These are phyloP conservation scores for Dioszegia aurantiaca DNA, from an alignment of 768 basidiomycete genomes.

Conservation along the genomic window DNA sequence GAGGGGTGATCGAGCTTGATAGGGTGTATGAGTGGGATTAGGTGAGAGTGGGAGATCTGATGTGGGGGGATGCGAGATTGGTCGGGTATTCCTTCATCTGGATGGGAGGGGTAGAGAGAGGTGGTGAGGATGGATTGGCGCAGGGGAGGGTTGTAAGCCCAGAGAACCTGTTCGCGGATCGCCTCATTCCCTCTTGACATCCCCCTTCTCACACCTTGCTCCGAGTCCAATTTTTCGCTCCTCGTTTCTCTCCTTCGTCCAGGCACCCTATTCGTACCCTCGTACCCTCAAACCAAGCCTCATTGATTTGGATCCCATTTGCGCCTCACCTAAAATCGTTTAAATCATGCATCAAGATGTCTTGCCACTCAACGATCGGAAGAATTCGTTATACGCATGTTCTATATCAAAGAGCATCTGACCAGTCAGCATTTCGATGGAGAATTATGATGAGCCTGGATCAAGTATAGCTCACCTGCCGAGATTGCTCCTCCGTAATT, in stretches of 20 bases:
- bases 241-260: neutral
- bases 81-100: conserved; percentile 1
- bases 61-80: conserved; percentile 13
- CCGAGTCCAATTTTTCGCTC: neutral
- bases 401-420: conserved; percentile 96
- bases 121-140: neutral
- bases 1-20: neutral
- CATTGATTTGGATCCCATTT: too few species aligned
- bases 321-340: neutral
- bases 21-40: conserved; percentile 1
- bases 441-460: too few species aligned
- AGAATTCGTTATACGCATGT: conserved; percentile 91
- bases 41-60: conserved; percentile 6
- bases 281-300: too few species aligned
- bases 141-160: conserved; percentile 30
- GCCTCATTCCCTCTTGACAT: too few species aligned
- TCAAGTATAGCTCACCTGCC: conserved; percentile 63
- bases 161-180: conserved; percentile 29
- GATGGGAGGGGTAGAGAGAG: neutral
- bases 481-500: conserved; percentile 87
- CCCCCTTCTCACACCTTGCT: too few species aligned
- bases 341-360: conserved; percentile 11
- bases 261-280: too few species aligned
- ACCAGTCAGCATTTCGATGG: neutral
- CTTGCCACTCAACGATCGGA: conserved; percentile 54